Conservation (phyloP, 2,329 filamentous ascomycete species). For the Teratosphaeria pseudoeucalypti region DNA sequence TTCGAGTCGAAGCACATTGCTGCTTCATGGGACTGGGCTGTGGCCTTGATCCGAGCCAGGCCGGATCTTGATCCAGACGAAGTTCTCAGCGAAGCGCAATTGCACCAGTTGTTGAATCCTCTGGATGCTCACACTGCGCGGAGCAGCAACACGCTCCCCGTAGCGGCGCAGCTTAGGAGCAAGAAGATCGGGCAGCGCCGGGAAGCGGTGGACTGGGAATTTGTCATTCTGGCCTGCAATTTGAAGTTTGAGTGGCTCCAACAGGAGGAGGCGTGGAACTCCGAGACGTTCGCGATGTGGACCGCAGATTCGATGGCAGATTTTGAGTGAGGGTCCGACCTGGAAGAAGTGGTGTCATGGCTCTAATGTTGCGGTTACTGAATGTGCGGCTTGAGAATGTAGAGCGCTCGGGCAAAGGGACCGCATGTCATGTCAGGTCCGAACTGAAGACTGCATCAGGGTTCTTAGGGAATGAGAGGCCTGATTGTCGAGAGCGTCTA, state of each 20-base stretch:
- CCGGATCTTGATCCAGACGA: not conserved
- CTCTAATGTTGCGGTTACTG: too few species aligned
- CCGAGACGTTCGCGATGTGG: not conserved
- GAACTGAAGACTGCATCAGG: too few species aligned
- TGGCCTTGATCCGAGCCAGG: not conserved
- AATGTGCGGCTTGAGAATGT: too few species aligned
- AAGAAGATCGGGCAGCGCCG: not conserved
- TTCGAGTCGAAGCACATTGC: not conserved
- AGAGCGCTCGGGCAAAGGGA: too few species aligned
- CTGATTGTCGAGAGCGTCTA: too few species aligned
- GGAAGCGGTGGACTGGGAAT: not conserved
- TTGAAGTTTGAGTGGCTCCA: not conserved
- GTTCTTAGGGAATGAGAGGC: too few species aligned
- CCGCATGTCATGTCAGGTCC: too few species aligned
- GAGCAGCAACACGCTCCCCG: not conserved
- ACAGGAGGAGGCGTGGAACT: not conserved
- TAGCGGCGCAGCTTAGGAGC: not conserved
- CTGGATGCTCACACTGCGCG: not conserved
- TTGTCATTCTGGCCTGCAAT: not conserved
- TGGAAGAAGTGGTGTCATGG: too few species aligned
- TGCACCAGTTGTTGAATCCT: not conserved
- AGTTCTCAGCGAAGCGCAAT: not conserved
- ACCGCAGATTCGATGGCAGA: not conserved
- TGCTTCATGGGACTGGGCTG: not conserved
- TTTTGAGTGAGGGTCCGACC: too few species aligned